Evolutionary conservation across 768 basidiomycete species (phyloP).

Genomic region (Tricholoma bakamatsutake): DNA sequence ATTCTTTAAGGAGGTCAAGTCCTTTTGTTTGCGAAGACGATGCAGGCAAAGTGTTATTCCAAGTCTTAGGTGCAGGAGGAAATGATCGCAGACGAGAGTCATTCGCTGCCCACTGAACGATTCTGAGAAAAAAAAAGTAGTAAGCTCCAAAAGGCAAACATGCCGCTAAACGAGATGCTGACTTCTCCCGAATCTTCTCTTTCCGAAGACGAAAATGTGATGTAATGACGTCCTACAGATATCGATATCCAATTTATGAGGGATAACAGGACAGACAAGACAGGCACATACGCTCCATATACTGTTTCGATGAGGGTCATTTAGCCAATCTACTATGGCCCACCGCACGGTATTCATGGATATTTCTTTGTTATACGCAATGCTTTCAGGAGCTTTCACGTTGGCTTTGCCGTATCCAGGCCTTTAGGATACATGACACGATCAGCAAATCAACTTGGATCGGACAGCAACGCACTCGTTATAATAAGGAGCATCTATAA

Average conservation of each 20-base stretch:
- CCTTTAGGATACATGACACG: slow-evolving; percentile 21
- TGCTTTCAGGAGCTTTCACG: slow-evolving; percentile 26
- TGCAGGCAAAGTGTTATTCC: neutral
- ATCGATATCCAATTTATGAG: slow-evolving; percentile 5
- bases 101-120: slow-evolving; percentile 26
- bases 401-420: slow-evolving; percentile 43
- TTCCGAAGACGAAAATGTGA: slow-evolving; percentile 41
- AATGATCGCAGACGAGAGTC: slow-evolving; percentile 25
- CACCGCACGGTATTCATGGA: slow-evolving; percentile 39
- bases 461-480: slow-evolving; percentile 40
- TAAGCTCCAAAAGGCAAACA: neutral
- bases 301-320: slow-evolving; percentile 33
- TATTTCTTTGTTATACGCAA: slow-evolving; percentile 41
- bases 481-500: slow-evolving; percentile 48
- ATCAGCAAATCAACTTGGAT: neutral
- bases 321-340: slow-evolving; percentile 51
- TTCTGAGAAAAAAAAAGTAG: slow-evolving; percentile 16
- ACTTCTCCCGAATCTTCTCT: slow-evolving; percentile 38
- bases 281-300: slow-evolving; percentile 39
- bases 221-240: slow-evolving; percentile 40
- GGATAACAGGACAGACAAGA: slow-evolving; percentile 5
- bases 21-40: neutral
- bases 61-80: neutral
- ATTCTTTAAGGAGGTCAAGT: neutral
- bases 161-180: slow-evolving; percentile 11